These are phyloP conservation scores for Actinomortierella ambigua DNA, from an alignment of 371 early-diverging fungal species.

Conservation along the genomic window DNA sequence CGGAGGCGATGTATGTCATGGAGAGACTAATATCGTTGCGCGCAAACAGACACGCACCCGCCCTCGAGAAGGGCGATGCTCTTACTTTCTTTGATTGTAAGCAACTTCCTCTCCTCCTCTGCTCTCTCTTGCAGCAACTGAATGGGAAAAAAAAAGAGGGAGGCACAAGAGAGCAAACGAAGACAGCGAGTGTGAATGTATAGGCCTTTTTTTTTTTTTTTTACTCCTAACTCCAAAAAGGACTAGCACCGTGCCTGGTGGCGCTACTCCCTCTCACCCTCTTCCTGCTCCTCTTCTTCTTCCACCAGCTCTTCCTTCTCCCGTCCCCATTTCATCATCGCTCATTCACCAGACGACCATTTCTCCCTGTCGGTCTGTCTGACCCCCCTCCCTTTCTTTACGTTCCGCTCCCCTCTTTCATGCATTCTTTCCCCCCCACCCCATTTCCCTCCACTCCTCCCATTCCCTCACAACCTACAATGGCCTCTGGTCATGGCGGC, in stretches of 20 bases:
- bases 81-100: neutral
- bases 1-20: too few relatives aligned
- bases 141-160: neutral
- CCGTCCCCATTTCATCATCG: neutral
- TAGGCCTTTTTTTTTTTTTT: too few relatives aligned
- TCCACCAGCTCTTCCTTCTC: neutral
- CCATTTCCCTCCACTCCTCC: neutral
- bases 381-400: neutral
- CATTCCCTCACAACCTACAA: constrained; percentile 1
- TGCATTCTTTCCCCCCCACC: neutral
- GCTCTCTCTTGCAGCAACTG: too few relatives aligned
- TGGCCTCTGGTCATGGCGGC: constrained; percentile 37
- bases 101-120: neutral
- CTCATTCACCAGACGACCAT: neutral
- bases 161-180: too few relatives aligned
- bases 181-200: too few relatives aligned
- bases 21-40: too few relatives aligned
- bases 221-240: constrained; percentile 1
- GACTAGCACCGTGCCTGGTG: neutral
- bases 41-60: too few relatives aligned
- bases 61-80: neutral
- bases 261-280: neutral
- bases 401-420: neutral
- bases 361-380: neutral
- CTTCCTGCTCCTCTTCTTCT: neutral